Base-by-base conservation (phyloP, 164 flowering plant genomes). In the Euptelea pleiosperma region DNA sequence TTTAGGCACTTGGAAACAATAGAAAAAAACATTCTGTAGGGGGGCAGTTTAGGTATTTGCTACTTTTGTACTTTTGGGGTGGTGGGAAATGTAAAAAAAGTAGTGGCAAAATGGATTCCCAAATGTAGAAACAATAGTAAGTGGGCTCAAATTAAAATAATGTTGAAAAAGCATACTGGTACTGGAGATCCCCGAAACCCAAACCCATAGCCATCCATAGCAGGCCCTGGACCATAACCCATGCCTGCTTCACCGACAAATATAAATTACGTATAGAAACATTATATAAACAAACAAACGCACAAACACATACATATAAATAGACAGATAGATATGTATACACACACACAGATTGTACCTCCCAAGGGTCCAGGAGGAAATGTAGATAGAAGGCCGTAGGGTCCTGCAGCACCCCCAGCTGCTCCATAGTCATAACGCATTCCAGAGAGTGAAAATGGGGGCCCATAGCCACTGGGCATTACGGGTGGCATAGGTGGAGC, bases 141-240 rank as follows among this genome's bases (percentile, higher is more conserved):
- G 33, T 26, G 33, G 31, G 21, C 14, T 22, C 6, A 55, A 24
- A 33, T 0, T 24, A 36, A n/a, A 36, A 19, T 5, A 33, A 3
- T 40, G 21, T 19, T 4, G 10, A 57, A 12, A 58, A 51, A 28
- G 33, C 61, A 55, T 63, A 71, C 65, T 30, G 67, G 70, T n/a
- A 66, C 41, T 15, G 70, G 70, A 61, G 76, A 60, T 29, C 74
- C 76, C 35, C 62, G 74, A 61, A 66, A 70, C 37, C 75, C 81
- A 58, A 44, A 74, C 35, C 76, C 78, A 64, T 66, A 74, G 61
- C 74, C 76, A 64, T 66, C 70, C 35, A 67, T 55, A 36, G 75
- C 42, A 65, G 73, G 71, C 15, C 66, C 71, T 4, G 70, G 51
- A 44, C 71, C 73, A 72, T 74, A 69, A 39, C 66, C 74, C 52